Evolutionary conservation across 208 protist genomes (phyloP).

Genomic region (Trypanosoma caninum): DNA sequence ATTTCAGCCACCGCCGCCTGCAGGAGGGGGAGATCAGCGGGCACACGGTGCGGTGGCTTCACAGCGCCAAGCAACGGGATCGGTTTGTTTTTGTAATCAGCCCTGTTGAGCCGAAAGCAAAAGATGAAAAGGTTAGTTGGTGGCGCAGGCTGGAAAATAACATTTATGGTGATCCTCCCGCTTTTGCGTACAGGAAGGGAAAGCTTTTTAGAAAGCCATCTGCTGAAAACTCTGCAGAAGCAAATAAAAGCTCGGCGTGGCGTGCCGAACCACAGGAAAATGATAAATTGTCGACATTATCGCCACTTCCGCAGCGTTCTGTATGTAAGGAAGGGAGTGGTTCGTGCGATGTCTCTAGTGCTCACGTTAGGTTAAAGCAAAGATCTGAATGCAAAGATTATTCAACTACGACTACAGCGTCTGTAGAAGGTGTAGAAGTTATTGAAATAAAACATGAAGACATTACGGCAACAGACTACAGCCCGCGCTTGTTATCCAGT

Average conservation of each 20-base stretch:
- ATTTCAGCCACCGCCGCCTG: conserved; percentile 61
- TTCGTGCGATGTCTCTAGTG: no score
- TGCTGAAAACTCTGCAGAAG: not conserved
- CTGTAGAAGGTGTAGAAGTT: conserved; percentile 45
- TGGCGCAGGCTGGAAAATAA: conserved; percentile 13
- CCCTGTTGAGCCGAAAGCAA: conserved; percentile 34
- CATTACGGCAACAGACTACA: conserved; percentile 72
- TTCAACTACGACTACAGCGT: not conserved
- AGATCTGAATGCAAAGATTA: not conserved
- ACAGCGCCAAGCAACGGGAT: conserved; percentile 50
- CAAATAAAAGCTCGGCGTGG: no score
- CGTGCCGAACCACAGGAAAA: conserved; percentile 14
- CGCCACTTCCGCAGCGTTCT: no score
- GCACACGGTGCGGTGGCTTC: conserved; percentile 65
- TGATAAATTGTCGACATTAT: not conserved
- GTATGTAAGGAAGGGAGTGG: no score
- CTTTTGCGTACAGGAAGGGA: conserved; percentile 36
- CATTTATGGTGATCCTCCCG: conserved; percentile 29
- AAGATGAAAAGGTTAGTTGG: not conserved
- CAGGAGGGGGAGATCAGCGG: conserved; percentile 51
- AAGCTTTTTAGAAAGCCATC: conserved; percentile 18
- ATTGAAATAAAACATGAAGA: conserved; percentile 61
- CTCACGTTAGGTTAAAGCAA: no score
- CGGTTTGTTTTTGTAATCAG: conserved; percentile 69
- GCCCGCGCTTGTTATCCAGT: conserved; percentile 45